Percentiles rank a stretch among this genome's conserved stretches.
These are phyloP conservation scores for Cenchrus purpureus DNA, from an alignment of 176 grass and related monocot species.

Conservation along the genomic window DNA sequence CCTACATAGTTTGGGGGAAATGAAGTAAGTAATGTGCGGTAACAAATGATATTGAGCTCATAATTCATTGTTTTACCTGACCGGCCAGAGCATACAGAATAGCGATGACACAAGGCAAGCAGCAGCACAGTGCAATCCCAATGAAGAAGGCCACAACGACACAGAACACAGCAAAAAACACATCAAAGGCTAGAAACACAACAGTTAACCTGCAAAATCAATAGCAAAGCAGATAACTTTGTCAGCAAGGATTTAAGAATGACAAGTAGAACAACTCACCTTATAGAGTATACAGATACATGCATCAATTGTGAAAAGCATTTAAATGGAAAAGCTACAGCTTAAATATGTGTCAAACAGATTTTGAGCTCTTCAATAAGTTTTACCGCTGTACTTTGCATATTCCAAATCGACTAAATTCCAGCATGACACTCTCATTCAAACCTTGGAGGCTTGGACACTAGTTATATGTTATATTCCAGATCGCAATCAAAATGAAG, in stretches of 20 bases:
- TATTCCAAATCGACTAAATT: background rate
- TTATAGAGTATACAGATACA: background rate
- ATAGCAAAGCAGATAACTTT: constrained; percentile 9
- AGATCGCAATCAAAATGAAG: background rate
- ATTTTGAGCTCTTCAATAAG: background rate
- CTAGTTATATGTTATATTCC: background rate
- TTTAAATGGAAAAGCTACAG: background rate
- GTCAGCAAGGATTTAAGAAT: background rate
- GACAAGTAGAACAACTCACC: background rate
- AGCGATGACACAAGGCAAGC: constrained; percentile 92
- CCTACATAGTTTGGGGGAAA: constrained; percentile 51
- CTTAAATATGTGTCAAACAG: background rate
- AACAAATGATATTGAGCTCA: background rate
- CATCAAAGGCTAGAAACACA: constrained; percentile 89
- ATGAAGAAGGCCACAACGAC: constrained; percentile 85
- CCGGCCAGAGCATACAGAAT: constrained; percentile 91
- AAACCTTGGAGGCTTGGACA: background rate
- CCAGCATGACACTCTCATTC: background rate
- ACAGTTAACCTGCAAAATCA: constrained; percentile 66
- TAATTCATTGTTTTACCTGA: constrained; percentile 61
- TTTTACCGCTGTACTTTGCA: background rate
- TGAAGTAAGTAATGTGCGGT: constrained; percentile 2
- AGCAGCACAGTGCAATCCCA: constrained; percentile 95
- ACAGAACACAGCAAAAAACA: constrained; percentile 85
- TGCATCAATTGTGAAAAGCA: background rate